Evolutionary conservation across 306 rosid genomes (phyloP).

Genomic region (Quercus robur): DNA sequence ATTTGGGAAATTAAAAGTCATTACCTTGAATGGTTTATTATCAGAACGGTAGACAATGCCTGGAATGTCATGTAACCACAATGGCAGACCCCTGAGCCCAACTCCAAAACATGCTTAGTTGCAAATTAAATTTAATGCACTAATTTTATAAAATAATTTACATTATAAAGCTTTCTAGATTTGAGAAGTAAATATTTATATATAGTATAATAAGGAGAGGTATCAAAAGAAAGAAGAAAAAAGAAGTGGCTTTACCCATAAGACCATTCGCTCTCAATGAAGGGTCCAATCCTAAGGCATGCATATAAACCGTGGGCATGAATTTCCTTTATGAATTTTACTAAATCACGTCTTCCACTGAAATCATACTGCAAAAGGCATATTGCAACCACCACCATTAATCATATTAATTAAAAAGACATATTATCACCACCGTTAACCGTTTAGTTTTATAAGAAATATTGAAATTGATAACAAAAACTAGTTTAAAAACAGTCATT

Average conservation of each 20-base stretch:
- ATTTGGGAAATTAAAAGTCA: background rate
- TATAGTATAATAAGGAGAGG: too few relatives aligned
- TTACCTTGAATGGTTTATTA: slow-evolving; percentile 76
- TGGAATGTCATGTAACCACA: slow-evolving; percentile 78
- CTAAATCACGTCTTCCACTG: slow-evolving; percentile 61
- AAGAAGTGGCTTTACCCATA: slow-evolving; percentile 49
- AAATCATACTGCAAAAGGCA: slow-evolving; percentile 56
- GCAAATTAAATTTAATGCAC: too few relatives aligned
- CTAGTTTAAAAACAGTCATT: too few relatives aligned
- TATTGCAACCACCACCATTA: background rate
- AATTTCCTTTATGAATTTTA: slow-evolving; percentile 62
- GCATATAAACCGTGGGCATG: slow-evolving; percentile 82
- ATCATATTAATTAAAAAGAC: background rate
- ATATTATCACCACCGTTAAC: background rate
- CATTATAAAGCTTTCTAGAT: too few relatives aligned
- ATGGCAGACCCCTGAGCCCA: slow-evolving; percentile 72
- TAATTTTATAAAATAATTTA: background rate
- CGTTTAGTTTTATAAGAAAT: too few relatives aligned
- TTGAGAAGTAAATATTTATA: too few relatives aligned
- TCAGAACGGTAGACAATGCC: slow-evolving; percentile 71
- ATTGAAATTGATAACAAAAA: too few relatives aligned
- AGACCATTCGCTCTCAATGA: slow-evolving; percentile 80
- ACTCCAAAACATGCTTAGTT: background rate
- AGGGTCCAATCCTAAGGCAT: slow-evolving; percentile 86
- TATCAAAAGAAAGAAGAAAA: background rate